These are phyloP conservation scores for Acacia confusa DNA, from an alignment of 306 rosid genomes.

Conservation along the genomic window DNA sequence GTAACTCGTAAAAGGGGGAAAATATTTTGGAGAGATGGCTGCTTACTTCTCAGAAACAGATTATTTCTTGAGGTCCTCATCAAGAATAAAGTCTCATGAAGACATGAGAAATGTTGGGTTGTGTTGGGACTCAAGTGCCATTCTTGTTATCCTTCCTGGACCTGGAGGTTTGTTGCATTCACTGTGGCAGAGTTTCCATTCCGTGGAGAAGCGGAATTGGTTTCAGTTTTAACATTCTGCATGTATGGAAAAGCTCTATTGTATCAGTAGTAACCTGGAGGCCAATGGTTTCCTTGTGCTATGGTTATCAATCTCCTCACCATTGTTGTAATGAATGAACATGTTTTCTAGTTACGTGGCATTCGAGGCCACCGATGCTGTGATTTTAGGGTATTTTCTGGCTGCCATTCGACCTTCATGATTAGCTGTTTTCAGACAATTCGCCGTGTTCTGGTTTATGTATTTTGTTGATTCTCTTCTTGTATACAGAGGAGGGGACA, in stretches of 20 bases:
- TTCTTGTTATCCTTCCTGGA: constrained; percentile 16
- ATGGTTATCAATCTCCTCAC: not conserved
- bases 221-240: constrained; percentile 24
- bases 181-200: constrained; percentile 15
- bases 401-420: constrained; percentile 8
- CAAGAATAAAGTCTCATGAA: constrained; percentile 19
- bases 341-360: not conserved
- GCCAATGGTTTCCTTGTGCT: constrained; percentile 16
- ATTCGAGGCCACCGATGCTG: not conserved
- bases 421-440: not conserved
- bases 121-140: constrained; percentile 29
- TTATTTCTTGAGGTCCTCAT: constrained; percentile 23
- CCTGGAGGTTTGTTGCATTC: constrained; percentile 30
- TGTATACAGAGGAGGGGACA: constrained; percentile 19
- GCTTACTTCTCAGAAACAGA: not conserved
- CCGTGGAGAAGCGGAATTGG: not conserved
- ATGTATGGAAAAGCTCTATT: not conserved
- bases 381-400: constrained; percentile 18
- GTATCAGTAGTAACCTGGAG: constrained; percentile 12
- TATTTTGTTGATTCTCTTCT: constrained; percentile 27
- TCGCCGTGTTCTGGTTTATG: constrained; percentile 33
- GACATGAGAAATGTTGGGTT: constrained; percentile 30
- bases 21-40: constrained; percentile 3
- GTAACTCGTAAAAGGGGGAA: not conserved
- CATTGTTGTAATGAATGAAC: not conserved